phyloP scores from a whole-genome alignment of 805 yeast species.

The Maudiozyma bulderi region DNA sequence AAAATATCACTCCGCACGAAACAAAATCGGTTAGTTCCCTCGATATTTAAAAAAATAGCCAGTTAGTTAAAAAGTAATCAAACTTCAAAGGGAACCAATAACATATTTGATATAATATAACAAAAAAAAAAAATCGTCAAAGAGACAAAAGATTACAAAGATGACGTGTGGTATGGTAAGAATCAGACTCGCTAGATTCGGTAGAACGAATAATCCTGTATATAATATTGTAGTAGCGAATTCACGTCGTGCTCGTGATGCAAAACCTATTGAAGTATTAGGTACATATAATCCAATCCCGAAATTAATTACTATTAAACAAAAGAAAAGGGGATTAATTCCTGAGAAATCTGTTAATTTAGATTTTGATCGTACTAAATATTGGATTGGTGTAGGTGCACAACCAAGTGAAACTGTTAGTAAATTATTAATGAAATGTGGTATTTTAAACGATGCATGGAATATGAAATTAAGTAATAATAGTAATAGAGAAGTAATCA shows the following conservation, averaged over 20 bases:
- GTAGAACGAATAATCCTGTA: conserved; percentile 76
- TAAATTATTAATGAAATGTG: conserved; percentile 67
- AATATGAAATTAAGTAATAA: conserved; percentile 6
- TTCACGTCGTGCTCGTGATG: conserved; percentile 66
- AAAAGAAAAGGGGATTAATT: conserved; percentile 43
- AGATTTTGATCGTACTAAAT: conserved; percentile 82
- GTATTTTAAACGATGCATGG: conserved; percentile 35
- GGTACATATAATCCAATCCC: conserved; percentile 90
- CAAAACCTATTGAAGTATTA: conserved; percentile 84
- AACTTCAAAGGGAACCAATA: background rate
- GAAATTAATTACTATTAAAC: conserved; percentile 48
- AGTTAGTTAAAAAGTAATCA: background rate
- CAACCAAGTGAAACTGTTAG: conserved; percentile 81
- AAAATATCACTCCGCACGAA: too few species aligned
- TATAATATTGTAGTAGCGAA: conserved; percentile 89
- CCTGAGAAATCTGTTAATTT: conserved; percentile 72
- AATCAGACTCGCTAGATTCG: conserved; percentile 87
- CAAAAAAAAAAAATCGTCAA: background rate
- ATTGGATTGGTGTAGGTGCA: conserved; percentile 97
- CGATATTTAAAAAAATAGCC: too few species aligned
- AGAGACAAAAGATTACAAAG: background rate
- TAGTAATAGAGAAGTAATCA: conserved; percentile 13
- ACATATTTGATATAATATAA: too few species aligned
- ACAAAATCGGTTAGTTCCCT: too few species aligned
- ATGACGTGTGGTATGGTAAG: conserved; percentile 57